A percentile compares a stretch with the other conserved stretches of the same genome.
These are phyloP conservation scores for Irpex sp. DNA, from an alignment of 1,284 basidiomycete genomes.

Conservation along the genomic window DNA sequence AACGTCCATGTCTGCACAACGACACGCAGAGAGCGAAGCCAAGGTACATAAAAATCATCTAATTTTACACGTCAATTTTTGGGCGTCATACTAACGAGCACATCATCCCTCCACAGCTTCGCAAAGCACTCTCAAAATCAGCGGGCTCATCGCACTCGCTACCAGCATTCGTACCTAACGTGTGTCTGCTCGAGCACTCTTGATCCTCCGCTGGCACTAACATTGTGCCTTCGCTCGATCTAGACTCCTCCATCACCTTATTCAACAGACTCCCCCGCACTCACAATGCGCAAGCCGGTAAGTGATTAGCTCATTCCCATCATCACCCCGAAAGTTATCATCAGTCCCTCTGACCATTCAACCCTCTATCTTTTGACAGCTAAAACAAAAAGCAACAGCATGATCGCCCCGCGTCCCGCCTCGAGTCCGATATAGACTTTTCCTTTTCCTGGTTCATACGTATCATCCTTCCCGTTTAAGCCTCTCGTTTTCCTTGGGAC, in stretches of 20 bases:
- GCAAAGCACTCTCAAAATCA: constrained; percentile 28
- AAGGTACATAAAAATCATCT: constrained; percentile 41
- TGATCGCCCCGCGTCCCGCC: constrained; percentile 4
- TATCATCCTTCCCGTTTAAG: neutral
- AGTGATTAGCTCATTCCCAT: constrained; percentile 10
- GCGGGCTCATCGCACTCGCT: constrained; percentile 17
- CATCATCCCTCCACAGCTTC: constrained; percentile 19
- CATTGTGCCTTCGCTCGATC: neutral
- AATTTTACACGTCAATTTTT: neutral
- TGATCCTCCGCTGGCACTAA: constrained; percentile 2
- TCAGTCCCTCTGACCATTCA: neutral
- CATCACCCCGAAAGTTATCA: neutral
- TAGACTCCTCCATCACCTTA: constrained; percentile 18
- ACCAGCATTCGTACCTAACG: constrained; percentile 18
- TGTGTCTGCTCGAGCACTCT: constrained; percentile 6
- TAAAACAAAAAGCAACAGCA: constrained; percentile 21
- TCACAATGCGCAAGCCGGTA: constrained; percentile 36
- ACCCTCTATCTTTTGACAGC: constrained; percentile 15
- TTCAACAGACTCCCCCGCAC: constrained; percentile 25
- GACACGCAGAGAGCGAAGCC: constrained; percentile 66
- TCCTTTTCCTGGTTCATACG: constrained; percentile 1
- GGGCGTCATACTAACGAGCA: neutral
- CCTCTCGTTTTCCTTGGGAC: constrained; percentile 18
- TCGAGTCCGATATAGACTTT: constrained; percentile 7
- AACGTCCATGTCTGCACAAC: constrained; percentile 63